Percentiles rank a stretch among this genome's conserved stretches.
Conservation (phyloP, 169 alveolate genomes). For the Plasmodium chabaudi region DNA sequence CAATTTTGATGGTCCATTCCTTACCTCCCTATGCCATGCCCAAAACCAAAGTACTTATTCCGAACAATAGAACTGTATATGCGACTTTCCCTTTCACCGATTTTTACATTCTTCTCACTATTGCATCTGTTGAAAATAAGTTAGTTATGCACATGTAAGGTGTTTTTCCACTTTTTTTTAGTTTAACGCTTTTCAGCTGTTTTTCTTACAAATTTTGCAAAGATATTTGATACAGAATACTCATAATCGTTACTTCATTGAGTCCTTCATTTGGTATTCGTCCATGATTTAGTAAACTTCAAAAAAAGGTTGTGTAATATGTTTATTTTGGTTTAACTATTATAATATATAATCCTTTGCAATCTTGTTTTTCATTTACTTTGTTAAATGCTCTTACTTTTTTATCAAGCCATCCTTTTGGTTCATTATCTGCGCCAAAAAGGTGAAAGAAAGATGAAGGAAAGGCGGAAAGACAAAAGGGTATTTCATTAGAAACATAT, state of each 20-base stretch:
- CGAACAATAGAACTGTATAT: constrained; percentile 62
- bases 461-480: constrained; percentile 1
- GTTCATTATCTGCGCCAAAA: constrained; percentile 25
- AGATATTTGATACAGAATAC: constrained; percentile 53
- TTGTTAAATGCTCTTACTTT: constrained; percentile 39
- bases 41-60: constrained; percentile 72
- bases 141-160: not conserved
- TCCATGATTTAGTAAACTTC: constrained; percentile 40
- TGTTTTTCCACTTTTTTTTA: not conserved
- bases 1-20: not conserved
- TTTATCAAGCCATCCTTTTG: constrained; percentile 51
- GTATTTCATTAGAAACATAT: no score
- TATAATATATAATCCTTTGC: not conserved
- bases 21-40: constrained; percentile 75
- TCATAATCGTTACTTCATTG: constrained; percentile 69
- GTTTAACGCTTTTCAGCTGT: not conserved
- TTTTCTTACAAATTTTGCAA: constrained; percentile 62
- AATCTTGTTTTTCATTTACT: no score
- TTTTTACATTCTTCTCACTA: constrained; percentile 72
- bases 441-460: not conserved
- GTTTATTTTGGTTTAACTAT: not conserved
- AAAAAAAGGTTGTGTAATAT: constrained; percentile 17
- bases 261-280: constrained; percentile 56
- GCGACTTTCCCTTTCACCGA: constrained; percentile 66
- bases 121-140: constrained; percentile 45